Percentiles rank a stretch among this genome's conserved stretches.
Evolutionary conservation across 371 early-diverging fungal species (phyloP).

Genomic region (Mortierella sp.): DNA sequence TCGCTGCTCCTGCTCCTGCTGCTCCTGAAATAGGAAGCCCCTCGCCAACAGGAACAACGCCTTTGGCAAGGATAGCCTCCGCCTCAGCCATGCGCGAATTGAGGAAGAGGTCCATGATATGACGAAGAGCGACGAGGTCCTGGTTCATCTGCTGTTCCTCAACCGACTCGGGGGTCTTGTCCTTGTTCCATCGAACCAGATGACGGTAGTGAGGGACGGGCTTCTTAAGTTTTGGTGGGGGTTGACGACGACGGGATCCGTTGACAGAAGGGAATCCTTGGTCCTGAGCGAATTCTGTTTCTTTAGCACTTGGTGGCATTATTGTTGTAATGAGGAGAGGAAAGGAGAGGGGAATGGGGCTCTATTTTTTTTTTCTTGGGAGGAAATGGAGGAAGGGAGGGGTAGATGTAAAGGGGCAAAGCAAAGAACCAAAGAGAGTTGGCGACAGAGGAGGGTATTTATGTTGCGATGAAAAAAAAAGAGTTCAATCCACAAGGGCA

Average conservation of each 20-base stretch:
- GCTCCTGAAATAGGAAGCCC: background rate
- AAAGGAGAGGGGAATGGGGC: background rate
- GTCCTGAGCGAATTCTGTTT: conserved; percentile 11
- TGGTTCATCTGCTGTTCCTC: conserved; percentile 54
- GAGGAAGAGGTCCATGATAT: conserved; percentile 40
- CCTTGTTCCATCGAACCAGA: conserved; percentile 41
- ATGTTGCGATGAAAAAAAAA: background rate
- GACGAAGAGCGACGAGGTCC: conserved; percentile 35
- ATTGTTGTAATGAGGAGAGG: background rate
- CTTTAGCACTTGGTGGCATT: conserved; percentile 49
- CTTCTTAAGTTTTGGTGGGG: conserved; percentile 57
- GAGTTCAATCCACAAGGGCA: background rate
- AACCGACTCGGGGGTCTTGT: conserved; percentile 29
- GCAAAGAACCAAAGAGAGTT: background rate
- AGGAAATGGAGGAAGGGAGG: background rate
- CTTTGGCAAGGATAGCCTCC: conserved; percentile 34
- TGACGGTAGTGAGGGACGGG: conserved; percentile 54
- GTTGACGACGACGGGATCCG: conserved; percentile 45
- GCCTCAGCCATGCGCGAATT: conserved; percentile 40
- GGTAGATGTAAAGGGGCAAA: conserved; percentile 2
- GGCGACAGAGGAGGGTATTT: background rate
- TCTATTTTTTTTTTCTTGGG: too few species aligned
- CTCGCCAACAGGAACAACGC: conserved; percentile 25
- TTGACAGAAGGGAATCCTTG: conserved; percentile 39
- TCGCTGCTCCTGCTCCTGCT: background rate